Base-by-base conservation (phyloP, 1,284 basidiomycete genomes). In the Sanghuangporus baumii region DNA sequence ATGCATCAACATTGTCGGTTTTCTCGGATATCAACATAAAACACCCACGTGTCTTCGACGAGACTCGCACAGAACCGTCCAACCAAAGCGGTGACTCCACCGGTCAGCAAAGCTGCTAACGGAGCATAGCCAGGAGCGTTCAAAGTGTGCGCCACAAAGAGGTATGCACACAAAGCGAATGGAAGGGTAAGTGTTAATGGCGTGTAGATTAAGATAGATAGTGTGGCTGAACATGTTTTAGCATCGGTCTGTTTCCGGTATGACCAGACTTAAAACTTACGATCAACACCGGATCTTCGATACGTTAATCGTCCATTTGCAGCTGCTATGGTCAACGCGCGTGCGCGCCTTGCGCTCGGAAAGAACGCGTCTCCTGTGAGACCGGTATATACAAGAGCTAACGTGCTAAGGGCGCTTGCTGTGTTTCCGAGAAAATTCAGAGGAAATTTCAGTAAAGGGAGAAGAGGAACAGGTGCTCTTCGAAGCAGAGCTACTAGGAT, bases 341-440 rank as follows among this genome's bases (percentile, higher is more conserved):
- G 78, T 12, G 88, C 84, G 46, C 91, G 78, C 62, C 86, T 79
- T 11, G 93, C 91, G 65, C 87, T 87, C 6, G 81, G 80, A 80
- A 92, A 89, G 74, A 96, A 96, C 1, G 86, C 79, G 60, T 91
- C 89, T 0, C 94, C 94, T 0, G 92, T 95, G 64, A 97, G 77
- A 0, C 94, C 94, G 1, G 86, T 84, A 72, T 96, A 96, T 9
- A 94, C 83, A 37, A 96, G 78, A 12, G 91, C 92, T 69, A 93
- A 89, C 47, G 85, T 85, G 75, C 92, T 93, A 57, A 95, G 76
- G n/a, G 88, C 85, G 41, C 85, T 86, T 0, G 90, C 85, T 16
- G 85, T 76, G 11, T 78, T 82, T 60, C 91, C 88, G 52, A 86
- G 76, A 4, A 79, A 78, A 40, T 75, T 72, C 23, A 76, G 66